These are phyloP conservation scores for Silene conica DNA, from an alignment of 148 eudicot species.

Conservation along the genomic window DNA sequence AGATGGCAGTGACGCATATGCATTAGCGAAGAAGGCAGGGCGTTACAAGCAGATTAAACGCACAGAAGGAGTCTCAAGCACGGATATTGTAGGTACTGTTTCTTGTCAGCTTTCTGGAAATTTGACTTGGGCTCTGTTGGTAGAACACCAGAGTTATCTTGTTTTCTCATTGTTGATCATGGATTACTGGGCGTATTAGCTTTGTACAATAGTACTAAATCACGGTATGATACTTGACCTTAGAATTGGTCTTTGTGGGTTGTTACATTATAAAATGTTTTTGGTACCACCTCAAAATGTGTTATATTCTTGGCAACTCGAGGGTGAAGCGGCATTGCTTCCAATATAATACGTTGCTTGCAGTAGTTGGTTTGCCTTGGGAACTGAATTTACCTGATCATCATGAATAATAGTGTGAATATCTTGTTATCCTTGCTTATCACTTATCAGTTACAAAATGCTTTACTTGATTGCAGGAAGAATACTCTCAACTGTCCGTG, in stretches of 20 bases:
- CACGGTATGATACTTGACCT: background rate
- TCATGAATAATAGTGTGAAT: constrained; percentile 1
- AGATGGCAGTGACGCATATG: constrained; percentile 95
- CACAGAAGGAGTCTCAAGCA: constrained; percentile 98
- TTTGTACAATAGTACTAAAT: background rate
- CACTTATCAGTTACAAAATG: background rate
- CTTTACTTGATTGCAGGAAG: constrained; percentile 51
- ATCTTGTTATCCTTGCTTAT: constrained; percentile 8
- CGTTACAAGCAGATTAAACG: constrained; percentile 98
- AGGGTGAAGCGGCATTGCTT: background rate
- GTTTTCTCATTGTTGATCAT: background rate
- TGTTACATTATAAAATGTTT: background rate
- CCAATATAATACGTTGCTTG: background rate
- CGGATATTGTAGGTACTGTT: constrained; percentile 92
- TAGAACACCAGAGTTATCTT: background rate
- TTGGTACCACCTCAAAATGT: background rate
- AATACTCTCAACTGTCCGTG: constrained; percentile 58
- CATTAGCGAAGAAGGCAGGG: constrained; percentile 80
- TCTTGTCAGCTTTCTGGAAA: constrained; percentile 15
- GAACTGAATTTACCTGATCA: constrained; percentile 1
- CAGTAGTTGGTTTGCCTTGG: background rate
- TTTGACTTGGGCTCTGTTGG: background rate
- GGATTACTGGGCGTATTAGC: background rate
- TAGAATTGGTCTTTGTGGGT: background rate
- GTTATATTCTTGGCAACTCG: background rate